Base-by-base conservation (phyloP, 371 early-diverging fungal species). In the Parasitella parasitica region DNA sequence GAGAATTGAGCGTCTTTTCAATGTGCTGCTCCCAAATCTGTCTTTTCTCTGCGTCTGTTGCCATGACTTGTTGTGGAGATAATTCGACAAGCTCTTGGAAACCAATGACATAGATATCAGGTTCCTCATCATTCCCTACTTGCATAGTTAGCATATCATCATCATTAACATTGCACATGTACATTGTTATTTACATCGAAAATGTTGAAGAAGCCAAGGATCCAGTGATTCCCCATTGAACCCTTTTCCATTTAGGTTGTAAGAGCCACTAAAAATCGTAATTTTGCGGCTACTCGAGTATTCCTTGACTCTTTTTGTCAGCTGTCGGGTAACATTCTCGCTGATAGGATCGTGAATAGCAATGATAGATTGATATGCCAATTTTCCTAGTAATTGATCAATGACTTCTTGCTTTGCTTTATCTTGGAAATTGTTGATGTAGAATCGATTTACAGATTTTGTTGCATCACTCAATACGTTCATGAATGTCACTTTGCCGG, bases 51-150 rank as follows among this genome's bases (percentile, higher is more conserved):
- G 89, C 87, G 69, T 95, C 94, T 28, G 93, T 90, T 0, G 91
- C 81, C 66, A 94, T 88, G 18, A 94, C 74, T 67, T 94, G 91
- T 32, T 86, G 91, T 35, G 91, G 92, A 28, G 86, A 94, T 32
- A 99, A 70, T 69, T 96, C 92, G 16, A 98, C 97, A 48, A 97
- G 89, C 68, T 99, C 98, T 69, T 98, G 96, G 52, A 97, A 91
- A 4, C 94, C 97, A 48, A 98, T 82, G 0, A 89, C 91, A 38
- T 88, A 85, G 8, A 98, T 71, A 66, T 98, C 92, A 0, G 97
- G 96, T 24, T 82, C 79, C 11, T 77, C 60, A 3, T 58, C 70
- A 26, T 69, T 70, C 34, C 69, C 81, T 76, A 57, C 27, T 5
- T 18, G 26, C 5, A 27, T 41, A 16, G 15, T 20, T 22, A 1